Conservation (phyloP, 306 rosid genomes). For the Trifolium dubium region DNA sequence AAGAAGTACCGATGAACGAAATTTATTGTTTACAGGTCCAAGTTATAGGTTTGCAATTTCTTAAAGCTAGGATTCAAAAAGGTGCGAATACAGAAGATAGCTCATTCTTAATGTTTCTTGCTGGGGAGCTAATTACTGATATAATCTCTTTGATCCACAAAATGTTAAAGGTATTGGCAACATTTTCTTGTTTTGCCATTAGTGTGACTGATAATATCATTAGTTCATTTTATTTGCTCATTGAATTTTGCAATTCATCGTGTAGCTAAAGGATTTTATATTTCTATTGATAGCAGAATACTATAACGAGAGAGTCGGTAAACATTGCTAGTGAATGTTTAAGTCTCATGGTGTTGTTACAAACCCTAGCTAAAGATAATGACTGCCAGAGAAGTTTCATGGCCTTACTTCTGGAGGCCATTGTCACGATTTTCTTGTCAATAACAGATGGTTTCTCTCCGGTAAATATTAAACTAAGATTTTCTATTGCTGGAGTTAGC, state of each 20-base stretch:
- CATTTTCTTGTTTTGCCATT: slow-evolving; percentile 32
- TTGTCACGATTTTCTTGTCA: slow-evolving; percentile 70
- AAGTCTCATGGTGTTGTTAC: slow-evolving; percentile 78
- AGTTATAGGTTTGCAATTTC: slow-evolving; percentile 80
- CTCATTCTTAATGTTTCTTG: slow-evolving; percentile 64
- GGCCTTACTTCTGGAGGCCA: slow-evolving; percentile 77
- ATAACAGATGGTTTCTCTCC: slow-evolving; percentile 60
- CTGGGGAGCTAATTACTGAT: slow-evolving; percentile 71
- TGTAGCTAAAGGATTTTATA: slow-evolving; percentile 40
- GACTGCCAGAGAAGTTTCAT: slow-evolving; percentile 72
- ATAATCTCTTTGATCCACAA: slow-evolving; percentile 63
- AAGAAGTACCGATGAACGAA: slow-evolving; percentile 42
- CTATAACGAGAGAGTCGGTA: slow-evolving; percentile 74
- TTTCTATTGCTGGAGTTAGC: slow-evolving; percentile 30
- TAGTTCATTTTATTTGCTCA: slow-evolving; percentile 9
- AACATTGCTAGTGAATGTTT: slow-evolving; percentile 72
- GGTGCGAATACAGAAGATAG: slow-evolving; percentile 57
- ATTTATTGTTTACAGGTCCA: slow-evolving; percentile 66
- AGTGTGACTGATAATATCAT: slow-evolving; percentile 23
- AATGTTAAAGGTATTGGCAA: slow-evolving; percentile 63
- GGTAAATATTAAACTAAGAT: slow-evolving; percentile 54
- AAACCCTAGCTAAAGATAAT: slow-evolving; percentile 62
- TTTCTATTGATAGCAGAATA: slow-evolving; percentile 61
- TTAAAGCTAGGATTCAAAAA: slow-evolving; percentile 70
- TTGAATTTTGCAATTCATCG: slow-evolving; percentile 5